Evolutionary conservation across 176 grass and related monocot genomes (phyloP).

Genomic region (Canna indica): DNA sequence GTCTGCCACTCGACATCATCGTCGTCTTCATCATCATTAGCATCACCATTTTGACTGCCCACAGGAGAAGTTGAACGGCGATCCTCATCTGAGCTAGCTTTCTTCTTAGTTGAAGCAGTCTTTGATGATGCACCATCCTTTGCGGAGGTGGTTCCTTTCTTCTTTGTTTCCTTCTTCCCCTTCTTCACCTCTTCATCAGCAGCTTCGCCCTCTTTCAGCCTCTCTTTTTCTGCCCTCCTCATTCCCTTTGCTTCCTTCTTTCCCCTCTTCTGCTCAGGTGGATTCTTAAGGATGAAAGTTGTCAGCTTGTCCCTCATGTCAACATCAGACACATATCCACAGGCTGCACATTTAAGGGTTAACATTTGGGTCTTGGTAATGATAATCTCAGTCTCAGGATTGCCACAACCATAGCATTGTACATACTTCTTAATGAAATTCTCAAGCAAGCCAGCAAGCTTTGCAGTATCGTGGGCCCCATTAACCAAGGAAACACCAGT

Average conservation of each 20-base stretch:
- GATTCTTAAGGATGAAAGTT: slow-evolving; percentile 59
- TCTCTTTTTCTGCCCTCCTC: slow-evolving; percentile 84
- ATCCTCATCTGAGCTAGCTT: slow-evolving; percentile 55
- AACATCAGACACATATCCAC: slow-evolving; percentile 74
- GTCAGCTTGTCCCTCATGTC: slow-evolving; percentile 76
- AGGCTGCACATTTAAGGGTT: slow-evolving; percentile 76
- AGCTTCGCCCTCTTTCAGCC: slow-evolving; percentile 65
- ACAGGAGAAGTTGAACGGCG: slow-evolving; percentile 41
- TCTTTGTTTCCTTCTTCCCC: slow-evolving; percentile 66
- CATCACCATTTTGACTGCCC: slow-evolving; percentile 31
- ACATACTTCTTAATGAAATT: slow-evolving; percentile 92
- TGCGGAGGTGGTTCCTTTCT: slow-evolving; percentile 25
- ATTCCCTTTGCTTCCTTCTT: slow-evolving; percentile 68
- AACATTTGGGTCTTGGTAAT: slow-evolving; percentile 58
- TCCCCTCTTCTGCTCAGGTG: slow-evolving; percentile 65
- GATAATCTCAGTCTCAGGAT: slow-evolving; percentile 79
- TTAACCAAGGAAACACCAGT: slow-evolving; percentile 42
- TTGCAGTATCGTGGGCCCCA: slow-evolving; percentile 69
- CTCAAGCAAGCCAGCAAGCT: slow-evolving; percentile 76
- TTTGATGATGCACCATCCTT: slow-evolving; percentile 25
- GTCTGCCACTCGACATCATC: slow-evolving; percentile 76
- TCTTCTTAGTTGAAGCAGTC: slow-evolving; percentile 25
- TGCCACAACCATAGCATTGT: slow-evolving; percentile 66
- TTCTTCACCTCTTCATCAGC: slow-evolving; percentile 87
- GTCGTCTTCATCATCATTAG: slow-evolving; percentile 29